phyloP scores from a whole-genome alignment of 345 rosid genomes.

The Cardamine chenopodiifolia region DNA sequence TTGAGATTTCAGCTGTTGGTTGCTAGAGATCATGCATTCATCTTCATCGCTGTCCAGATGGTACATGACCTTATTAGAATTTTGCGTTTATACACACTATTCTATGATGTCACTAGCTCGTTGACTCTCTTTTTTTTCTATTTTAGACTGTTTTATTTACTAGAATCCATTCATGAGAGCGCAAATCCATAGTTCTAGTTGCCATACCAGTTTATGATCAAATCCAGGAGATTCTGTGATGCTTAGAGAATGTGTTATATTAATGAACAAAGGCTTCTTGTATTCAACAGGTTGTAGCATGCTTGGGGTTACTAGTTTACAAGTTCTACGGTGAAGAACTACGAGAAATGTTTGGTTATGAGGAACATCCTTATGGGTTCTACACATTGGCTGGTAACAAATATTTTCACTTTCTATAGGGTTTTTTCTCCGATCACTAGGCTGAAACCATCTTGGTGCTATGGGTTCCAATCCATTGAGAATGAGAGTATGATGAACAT shows the following conservation, averaged over 20 bases:
- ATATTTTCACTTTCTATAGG: not conserved
- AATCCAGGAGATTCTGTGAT: not conserved
- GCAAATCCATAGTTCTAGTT: not conserved
- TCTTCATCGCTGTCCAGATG: conserved; percentile 94
- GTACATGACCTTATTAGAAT: conserved; percentile 43
- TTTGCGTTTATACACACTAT: not conserved
- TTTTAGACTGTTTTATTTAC: not conserved
- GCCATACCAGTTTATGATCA: conserved; percentile 2
- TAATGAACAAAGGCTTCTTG: conserved; percentile 12
- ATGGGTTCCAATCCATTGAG: not conserved
- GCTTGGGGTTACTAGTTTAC: conserved; percentile 90
- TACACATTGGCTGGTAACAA: conserved; percentile 89
- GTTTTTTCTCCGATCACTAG: not conserved
- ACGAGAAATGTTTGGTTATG: conserved; percentile 97
- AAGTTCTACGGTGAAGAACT: conserved; percentile 93
- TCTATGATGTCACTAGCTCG: not conserved
- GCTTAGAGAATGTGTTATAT: conserved; percentile 16
- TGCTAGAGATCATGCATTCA: conserved; percentile 92
- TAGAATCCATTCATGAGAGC: not conserved
- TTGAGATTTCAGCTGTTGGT: conserved; percentile 97
- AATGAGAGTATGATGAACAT: not conserved
- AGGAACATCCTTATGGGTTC: conserved; percentile 97
- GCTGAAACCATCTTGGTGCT: not conserved
- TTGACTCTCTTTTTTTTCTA: not conserved
- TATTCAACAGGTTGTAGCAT: conserved; percentile 79